Evolutionary conservation across 1,284 basidiomycete genomes (phyloP).

Genomic region (Leccinum fallax): DNA sequence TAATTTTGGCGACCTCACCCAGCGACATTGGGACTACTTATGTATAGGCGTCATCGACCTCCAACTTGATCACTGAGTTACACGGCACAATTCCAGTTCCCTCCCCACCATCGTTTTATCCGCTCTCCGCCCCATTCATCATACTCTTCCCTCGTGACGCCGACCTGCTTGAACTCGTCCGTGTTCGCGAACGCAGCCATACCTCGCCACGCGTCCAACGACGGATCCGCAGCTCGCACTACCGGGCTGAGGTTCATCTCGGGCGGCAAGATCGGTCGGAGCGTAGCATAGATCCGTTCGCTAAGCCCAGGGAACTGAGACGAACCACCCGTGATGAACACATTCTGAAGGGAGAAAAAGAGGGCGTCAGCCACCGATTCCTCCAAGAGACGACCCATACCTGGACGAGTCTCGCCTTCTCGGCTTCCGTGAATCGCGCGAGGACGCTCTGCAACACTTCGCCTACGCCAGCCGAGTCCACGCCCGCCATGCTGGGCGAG

Average conservation of each 20-base stretch:
- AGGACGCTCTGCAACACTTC: conserved; percentile 90
- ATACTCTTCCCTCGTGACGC: conserved; percentile 80
- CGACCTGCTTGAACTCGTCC: conserved; percentile 56
- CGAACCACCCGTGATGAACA: conserved; percentile 90
- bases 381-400: conserved; percentile 31
- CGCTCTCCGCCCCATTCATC: conserved; percentile 90
- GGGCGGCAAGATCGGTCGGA: conserved; percentile 83
- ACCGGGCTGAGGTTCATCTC: conserved; percentile 68
- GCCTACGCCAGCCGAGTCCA: conserved; percentile 92
- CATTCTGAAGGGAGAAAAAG: conserved; percentile 57
- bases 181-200: conserved; percentile 84
- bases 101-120: conserved; percentile 79
- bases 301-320: conserved; percentile 75
- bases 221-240: conserved; percentile 63
- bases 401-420: conserved; percentile 64
- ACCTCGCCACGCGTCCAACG: conserved; percentile 87
- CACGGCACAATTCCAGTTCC: conserved; percentile 66
- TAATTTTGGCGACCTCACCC: neutral
- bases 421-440: conserved; percentile 71
- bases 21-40: too few species aligned
- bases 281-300: conserved; percentile 65
- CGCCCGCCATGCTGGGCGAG: conserved; percentile 90
- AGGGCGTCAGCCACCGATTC: neutral
- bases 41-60: neutral
- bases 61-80: neutral